Evolutionary conservation across 306 rosid species (phyloP).

Genomic region (Trifolium fragiferum): DNA sequence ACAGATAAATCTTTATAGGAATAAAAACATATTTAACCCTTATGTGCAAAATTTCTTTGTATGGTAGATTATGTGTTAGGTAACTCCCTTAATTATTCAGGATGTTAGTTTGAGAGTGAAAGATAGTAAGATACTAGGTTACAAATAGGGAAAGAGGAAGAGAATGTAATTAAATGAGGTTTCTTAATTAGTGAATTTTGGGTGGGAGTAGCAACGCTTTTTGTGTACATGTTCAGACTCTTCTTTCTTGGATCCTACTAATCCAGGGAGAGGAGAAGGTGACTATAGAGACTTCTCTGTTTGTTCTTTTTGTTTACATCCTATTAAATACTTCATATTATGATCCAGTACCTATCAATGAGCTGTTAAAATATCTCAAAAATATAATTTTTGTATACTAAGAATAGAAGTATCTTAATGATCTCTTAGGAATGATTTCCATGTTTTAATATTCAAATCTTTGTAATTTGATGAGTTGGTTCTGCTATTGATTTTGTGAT

Average conservation of each 20-base stretch:
- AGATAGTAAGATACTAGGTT: not conserved
- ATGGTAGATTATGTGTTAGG: slow-evolving; percentile 1
- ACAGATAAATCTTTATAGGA: not conserved
- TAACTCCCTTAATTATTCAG: not conserved
- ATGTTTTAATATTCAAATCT: not conserved
- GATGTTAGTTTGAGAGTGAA: not conserved
- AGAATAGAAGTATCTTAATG: not conserved
- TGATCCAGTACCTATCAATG: not conserved
- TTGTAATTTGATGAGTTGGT: slow-evolving; percentile 17
- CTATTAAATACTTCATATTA: too few species aligned
- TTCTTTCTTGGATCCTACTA: not conserved
- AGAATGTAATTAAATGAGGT: not conserved
- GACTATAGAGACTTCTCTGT: not conserved
- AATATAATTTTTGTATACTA: not conserved
- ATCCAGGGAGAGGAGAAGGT: not conserved
- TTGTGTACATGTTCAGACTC: not conserved
- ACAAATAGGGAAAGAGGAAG: not conserved
- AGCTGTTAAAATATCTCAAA: not conserved
- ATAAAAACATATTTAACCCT: not conserved
- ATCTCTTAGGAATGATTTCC: not conserved
- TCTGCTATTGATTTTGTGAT: slow-evolving; percentile 17
- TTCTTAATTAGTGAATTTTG: slow-evolving; percentile 1
- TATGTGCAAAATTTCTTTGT: not conserved
- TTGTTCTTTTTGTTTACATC: not conserved
- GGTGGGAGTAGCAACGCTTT: not conserved